These are phyloP conservation scores for Dendrobium chrysotoxum DNA, from an alignment of 106 monocot species.

Conservation along the genomic window DNA sequence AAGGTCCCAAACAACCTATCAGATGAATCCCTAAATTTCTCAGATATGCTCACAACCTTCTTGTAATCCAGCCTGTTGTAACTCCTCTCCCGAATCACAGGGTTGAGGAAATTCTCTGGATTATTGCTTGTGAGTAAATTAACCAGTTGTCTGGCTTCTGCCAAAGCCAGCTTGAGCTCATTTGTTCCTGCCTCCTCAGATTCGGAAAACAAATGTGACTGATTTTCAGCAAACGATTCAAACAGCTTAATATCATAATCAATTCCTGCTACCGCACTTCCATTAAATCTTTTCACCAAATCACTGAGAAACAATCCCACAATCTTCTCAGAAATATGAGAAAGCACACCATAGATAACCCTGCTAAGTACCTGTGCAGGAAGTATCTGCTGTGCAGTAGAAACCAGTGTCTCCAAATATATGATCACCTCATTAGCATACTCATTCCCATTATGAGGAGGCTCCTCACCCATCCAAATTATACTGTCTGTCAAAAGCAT, in stretches of 20 bases:
- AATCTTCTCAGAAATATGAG: conserved; percentile 79
- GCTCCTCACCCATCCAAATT: conserved; percentile 78
- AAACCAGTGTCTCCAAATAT: conserved; percentile 80
- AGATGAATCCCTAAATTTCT: conserved; percentile 91
- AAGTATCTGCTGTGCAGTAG: conserved; percentile 73
- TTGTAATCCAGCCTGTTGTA: conserved; percentile 88
- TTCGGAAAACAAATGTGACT: conserved; percentile 36
- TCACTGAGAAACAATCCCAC: conserved; percentile 71
- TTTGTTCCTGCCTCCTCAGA: conserved; percentile 29
- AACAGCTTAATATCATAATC: conserved; percentile 69
- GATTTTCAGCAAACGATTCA: conserved; percentile 78
- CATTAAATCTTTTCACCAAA: conserved; percentile 80
- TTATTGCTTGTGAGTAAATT: conserved; percentile 80
- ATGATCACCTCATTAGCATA: conserved; percentile 88
- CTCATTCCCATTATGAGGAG: conserved; percentile 64
- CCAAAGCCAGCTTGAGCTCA: conserved; percentile 57
- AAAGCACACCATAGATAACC: conserved; percentile 56
- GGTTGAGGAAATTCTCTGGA: conserved; percentile 86
- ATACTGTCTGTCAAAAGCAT: conserved; percentile 58
- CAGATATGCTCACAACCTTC: conserved; percentile 69
- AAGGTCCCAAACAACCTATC: conserved; percentile 82
- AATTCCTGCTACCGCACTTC: conserved; percentile 68
- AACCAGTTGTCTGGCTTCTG: conserved; percentile 84
- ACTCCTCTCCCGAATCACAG: conserved; percentile 87
- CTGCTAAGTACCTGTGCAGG: conserved; percentile 53